Conservation (phyloP, 129 eudicot genomes). For the Pseudognaphalium luteoalbum region DNA sequence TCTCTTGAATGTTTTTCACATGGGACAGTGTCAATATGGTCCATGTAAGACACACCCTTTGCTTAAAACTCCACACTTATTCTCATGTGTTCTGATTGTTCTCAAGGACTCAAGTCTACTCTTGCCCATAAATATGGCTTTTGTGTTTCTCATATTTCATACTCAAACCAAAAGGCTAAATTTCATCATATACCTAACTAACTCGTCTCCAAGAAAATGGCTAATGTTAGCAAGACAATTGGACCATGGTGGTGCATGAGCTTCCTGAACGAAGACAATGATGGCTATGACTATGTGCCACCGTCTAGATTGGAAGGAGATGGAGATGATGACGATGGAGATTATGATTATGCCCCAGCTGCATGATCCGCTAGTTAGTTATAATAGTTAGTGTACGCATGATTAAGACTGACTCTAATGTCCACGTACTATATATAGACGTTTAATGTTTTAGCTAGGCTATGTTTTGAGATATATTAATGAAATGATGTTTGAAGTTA, state of each 20-base stretch:
- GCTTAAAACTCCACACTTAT: constrained; percentile 30
- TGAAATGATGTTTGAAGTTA: neutral
- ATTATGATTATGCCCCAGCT: constrained; percentile 32
- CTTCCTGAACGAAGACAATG: neutral
- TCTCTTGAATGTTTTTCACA: neutral
- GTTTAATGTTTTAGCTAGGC: constrained; percentile 1
- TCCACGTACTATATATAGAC: neutral
- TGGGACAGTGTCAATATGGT: constrained; percentile 4
- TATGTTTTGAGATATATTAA: neutral
- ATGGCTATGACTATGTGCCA: constrained; percentile 12
- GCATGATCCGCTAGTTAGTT: constrained; percentile 7
- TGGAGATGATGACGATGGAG: constrained; percentile 23
- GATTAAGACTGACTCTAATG: neutral
- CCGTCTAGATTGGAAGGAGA: constrained; percentile 20
- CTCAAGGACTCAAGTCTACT: neutral
- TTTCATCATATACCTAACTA: neutral
- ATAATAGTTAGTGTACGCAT: neutral
- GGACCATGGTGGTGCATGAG: constrained; percentile 13
- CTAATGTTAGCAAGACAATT: constrained; percentile 8
- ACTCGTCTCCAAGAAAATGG: neutral
- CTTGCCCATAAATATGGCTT: constrained; percentile 20
- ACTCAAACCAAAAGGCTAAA: neutral
- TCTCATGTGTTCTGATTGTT: constrained; percentile 7
- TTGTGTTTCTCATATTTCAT: neutral
- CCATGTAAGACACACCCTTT: constrained; percentile 22